Evolutionary conservation across 2,329 filamentous ascomycete species (phyloP).

Genomic region (Claviceps africana): DNA sequence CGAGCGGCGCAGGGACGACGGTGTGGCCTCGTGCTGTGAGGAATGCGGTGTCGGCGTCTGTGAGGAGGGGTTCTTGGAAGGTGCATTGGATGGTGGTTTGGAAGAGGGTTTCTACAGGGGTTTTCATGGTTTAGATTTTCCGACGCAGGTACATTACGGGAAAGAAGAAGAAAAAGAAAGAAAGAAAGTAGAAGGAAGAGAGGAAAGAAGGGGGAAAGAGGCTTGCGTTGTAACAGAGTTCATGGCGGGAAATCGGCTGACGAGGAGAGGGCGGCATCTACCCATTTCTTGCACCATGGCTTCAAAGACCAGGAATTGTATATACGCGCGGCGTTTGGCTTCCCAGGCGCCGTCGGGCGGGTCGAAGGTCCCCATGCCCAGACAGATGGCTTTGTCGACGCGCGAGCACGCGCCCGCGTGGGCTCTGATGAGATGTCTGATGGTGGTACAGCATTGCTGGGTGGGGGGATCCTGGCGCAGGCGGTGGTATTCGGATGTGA

Average conservation of each 20-base stretch:
- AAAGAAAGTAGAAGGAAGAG: not conserved
- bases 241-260: too few species aligned
- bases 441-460: constrained; percentile 13
- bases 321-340: constrained; percentile 30
- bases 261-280: constrained; percentile 12
- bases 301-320: constrained; percentile 40
- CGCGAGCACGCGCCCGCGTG: constrained; percentile 10
- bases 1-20: constrained; percentile 36
- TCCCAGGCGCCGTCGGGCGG: constrained; percentile 32
- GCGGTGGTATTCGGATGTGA: constrained; percentile 16
- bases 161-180: not conserved
- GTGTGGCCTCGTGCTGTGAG: constrained; percentile 39
- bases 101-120: not conserved
- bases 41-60: constrained; percentile 33
- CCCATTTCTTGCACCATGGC: constrained; percentile 30
- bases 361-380: constrained; percentile 42
- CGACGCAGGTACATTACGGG: not conserved
- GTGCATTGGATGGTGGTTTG: constrained; percentile 25
- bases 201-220: not conserved
- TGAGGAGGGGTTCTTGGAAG: constrained; percentile 43
- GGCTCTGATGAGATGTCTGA: constrained; percentile 21
- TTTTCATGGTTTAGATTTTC: not conserved
- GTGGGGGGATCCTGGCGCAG: constrained; percentile 16
- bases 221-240: too few species aligned
- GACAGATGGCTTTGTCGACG: constrained; percentile 32